These are phyloP conservation scores for Neurospora sublineolata DNA, from an alignment of 495 filamentous ascomycete genomes.

Conservation along the genomic window DNA sequence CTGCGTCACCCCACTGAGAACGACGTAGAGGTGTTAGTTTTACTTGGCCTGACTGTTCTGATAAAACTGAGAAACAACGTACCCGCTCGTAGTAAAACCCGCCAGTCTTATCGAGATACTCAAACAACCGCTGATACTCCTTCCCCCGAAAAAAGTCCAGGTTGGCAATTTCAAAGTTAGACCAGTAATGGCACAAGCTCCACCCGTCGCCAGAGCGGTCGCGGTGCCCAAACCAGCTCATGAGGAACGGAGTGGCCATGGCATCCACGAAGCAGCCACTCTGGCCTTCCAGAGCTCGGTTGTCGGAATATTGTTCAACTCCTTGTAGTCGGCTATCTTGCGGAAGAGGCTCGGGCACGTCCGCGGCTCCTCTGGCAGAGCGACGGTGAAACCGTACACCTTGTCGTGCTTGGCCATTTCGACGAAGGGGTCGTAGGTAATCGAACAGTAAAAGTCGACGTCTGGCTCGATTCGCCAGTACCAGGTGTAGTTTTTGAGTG, in stretches of 20 bases:
- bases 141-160: constrained; percentile 40
- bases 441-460: constrained; percentile 40
- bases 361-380: constrained; percentile 36
- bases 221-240: constrained; percentile 25
- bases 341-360: constrained; percentile 42
- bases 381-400: constrained; percentile 41
- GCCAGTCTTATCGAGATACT: constrained; percentile 34
- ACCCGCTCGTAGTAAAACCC: constrained; percentile 45
- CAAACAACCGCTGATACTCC: constrained; percentile 36
- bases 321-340: constrained; percentile 33
- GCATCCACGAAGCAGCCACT: constrained; percentile 27
- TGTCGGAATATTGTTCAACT: constrained; percentile 18
- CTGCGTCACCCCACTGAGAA: constrained; percentile 41
- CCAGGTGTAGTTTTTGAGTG: constrained; percentile 35
- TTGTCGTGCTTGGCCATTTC: constrained; percentile 43
- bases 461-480: constrained; percentile 46
- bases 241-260: constrained; percentile 27
- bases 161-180: constrained; percentile 46
- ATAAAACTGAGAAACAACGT: not conserved
- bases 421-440: constrained; percentile 45
- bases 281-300: constrained; percentile 31
- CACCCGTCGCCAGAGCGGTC: constrained; percentile 32
- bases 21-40: not conserved
- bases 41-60: not conserved
- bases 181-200: constrained; percentile 48